Base-by-base conservation (phyloP, 2,329 filamentous ascomycete species). In the Nemania sp. region DNA sequence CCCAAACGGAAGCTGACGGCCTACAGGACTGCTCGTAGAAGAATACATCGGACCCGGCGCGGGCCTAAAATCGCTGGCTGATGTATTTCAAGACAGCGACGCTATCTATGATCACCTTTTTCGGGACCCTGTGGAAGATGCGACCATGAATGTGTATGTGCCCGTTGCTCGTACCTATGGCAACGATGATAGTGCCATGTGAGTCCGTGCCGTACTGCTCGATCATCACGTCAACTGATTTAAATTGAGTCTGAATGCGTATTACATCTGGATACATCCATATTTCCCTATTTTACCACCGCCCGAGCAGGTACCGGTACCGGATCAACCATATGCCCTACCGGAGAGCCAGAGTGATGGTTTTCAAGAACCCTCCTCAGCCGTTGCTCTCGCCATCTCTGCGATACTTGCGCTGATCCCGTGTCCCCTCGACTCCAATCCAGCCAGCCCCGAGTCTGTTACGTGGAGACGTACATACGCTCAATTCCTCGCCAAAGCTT, bases 221-320 rank as follows among this genome's bases (percentile, higher is more conserved):
- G 31, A 28, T 5, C 11, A 12, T 39, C 33, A 15, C 14, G 23
- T 44, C 28, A 23, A 44, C 57, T 56, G 45, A 57, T 19, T 28
- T 24, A 24, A 17, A 6, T 50, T 49, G 53, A 76, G 74, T 47
- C 66, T 80, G 17, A 74, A 78, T 52, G 78, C 76, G 3, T 80
- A 80, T 61, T 80, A 80, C 56, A 71, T 76, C 50, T 80, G 75
- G 70, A 76, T 80, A 50, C 78, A 80, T 54, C 73, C 76, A 0
- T 80, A 73, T 53, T 75, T 80, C 15, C 77, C 78, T 3, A 77
- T 80, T 30, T 63, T 80, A 2, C 78, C 77, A 11, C 68, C 77
- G 2, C 76, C 77, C 5, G 65, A 66, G 17, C 55, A 56, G 23
- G 55, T 63, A 23, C 65, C 72, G 11, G 57, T 67, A 26, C 55